Evolutionary conservation across 2,329 filamentous ascomycete species (phyloP).

Genomic region (Penicillium sp.): DNA sequence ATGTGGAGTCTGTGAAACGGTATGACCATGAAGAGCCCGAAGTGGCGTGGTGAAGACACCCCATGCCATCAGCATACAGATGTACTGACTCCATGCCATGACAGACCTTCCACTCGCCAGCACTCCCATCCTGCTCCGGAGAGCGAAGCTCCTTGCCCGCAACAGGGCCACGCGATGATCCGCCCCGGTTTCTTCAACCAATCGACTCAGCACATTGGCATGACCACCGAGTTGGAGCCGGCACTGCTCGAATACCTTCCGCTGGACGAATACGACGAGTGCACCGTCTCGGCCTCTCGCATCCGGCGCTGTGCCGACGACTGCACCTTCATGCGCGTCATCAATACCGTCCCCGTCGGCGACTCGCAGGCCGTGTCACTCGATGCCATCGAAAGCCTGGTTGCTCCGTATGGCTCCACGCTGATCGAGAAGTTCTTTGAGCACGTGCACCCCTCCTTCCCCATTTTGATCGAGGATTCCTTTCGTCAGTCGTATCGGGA

Average conservation of each 20-base stretch:
- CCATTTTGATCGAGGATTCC: conserved; percentile 42
- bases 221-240: conserved; percentile 45
- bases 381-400: conserved; percentile 44
- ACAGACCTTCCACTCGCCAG: conserved; percentile 30
- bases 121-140: conserved; percentile 3
- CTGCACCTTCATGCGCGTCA: conserved; percentile 42
- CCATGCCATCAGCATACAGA: too few species aligned
- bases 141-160: conserved; percentile 10
- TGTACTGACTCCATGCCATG: conserved; percentile 7
- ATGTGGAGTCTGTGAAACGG: conserved; percentile 38
- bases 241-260: conserved; percentile 41
- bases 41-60: too few species aligned
- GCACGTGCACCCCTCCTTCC: conserved; percentile 44
- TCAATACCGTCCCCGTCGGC: conserved; percentile 31
- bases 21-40: conserved; percentile 24
- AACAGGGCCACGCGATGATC: conserved; percentile 24
- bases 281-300: conserved; percentile 34
- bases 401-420: conserved; percentile 44
- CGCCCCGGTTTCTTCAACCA: conserved; percentile 37
- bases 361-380: conserved; percentile 37
- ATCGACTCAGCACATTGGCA: conserved; percentile 42
- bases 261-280: conserved; percentile 42
- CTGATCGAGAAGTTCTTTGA: conserved; percentile 47
- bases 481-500: conserved; percentile 46
- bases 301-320: conserved; percentile 41